Evolutionary conservation across 805 yeast species (phyloP).

Genomic region (Yamadazyma sp.): DNA sequence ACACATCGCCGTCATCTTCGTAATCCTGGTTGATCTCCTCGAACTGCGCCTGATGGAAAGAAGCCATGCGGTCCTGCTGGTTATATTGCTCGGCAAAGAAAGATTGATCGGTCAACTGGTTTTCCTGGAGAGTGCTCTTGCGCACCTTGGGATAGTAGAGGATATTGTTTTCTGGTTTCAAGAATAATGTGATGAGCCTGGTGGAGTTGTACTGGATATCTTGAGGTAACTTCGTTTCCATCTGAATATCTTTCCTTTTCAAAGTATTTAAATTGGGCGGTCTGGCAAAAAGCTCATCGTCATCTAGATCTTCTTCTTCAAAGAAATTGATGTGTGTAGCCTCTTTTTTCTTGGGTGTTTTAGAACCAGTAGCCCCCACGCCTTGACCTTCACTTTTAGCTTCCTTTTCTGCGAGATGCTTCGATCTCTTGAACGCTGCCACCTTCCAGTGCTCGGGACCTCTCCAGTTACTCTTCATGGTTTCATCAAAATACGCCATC

Average conservation of each 20-base stretch:
- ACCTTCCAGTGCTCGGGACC: slow-evolving; percentile 94
- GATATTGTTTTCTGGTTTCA: slow-evolving; percentile 52
- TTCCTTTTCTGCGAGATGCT: slow-evolving; percentile 22
- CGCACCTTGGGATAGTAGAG: slow-evolving; percentile 17
- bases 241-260: slow-evolving; percentile 14
- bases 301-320: slow-evolving; percentile 30
- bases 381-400: slow-evolving; percentile 8
- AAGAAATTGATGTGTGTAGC: slow-evolving; percentile 31
- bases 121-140: slow-evolving; percentile 4
- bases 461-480: slow-evolving; percentile 74
- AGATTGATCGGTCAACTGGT: slow-evolving; percentile 55
- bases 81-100: slow-evolving; percentile 71
- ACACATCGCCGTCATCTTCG: slow-evolving; percentile 32
- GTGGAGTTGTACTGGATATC: slow-evolving; percentile 73
- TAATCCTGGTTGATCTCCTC: slow-evolving; percentile 39
- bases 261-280: slow-evolving; percentile 22
- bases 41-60: slow-evolving; percentile 41
- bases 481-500: slow-evolving; percentile 79
- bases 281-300: slow-evolving; percentile 33
- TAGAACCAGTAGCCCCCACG: background rate
- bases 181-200: slow-evolving; percentile 62
- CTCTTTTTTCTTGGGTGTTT: slow-evolving; percentile 18
- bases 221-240: slow-evolving; percentile 58
- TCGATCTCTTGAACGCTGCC: slow-evolving; percentile 50
- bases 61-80: slow-evolving; percentile 38